A percentile compares a stretch with the other conserved stretches of the same genome.
Evolutionary conservation across 805 yeast genomes (phyloP).

Genomic region (Candida dendrica): DNA sequence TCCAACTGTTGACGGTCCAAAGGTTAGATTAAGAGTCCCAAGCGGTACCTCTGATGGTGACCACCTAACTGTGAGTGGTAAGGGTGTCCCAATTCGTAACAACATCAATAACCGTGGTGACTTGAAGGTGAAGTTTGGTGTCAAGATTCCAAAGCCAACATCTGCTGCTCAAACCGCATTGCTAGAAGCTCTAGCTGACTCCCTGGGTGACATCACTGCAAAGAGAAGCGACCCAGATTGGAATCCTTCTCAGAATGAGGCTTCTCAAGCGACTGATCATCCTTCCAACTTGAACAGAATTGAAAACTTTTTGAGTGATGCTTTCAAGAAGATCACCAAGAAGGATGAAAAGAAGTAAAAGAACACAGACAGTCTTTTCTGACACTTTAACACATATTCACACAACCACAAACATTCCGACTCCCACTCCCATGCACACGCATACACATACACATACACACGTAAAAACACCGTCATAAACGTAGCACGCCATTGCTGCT

Average conservation of each 20-base stretch:
- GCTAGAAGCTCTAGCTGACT: slow-evolving; percentile 91
- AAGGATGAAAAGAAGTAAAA: slow-evolving; percentile 6
- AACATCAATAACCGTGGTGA: slow-evolving; percentile 64
- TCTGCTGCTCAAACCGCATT: slow-evolving; percentile 83
- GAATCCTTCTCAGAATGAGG: slow-evolving; percentile 3
- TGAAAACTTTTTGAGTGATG: slow-evolving; percentile 44
- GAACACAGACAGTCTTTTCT: too few species aligned
- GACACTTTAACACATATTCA: too few species aligned
- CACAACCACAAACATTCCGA: too few species aligned
- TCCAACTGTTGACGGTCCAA: slow-evolving; percentile 84
- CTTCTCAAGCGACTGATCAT: slow-evolving; percentile 20
- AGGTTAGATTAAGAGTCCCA: slow-evolving; percentile 71
- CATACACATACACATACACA: too few species aligned
- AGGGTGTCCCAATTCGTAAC: slow-evolving; percentile 72
- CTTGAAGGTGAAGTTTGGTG: slow-evolving; percentile 65
- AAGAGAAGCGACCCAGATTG: slow-evolving; percentile 38
- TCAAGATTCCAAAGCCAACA: slow-evolving; percentile 65
- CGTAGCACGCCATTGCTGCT: too few species aligned
- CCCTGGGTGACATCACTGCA: slow-evolving; percentile 75
- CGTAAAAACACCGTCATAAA: too few species aligned
- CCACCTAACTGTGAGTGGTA: slow-evolving; percentile 67
- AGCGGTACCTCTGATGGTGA: slow-evolving; percentile 79
- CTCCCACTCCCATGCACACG: too few species aligned
- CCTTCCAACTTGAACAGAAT: slow-evolving; percentile 45
- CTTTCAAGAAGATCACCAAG: slow-evolving; percentile 35